These are phyloP conservation scores for Podila epicladia DNA, from an alignment of 192 early-diverging fungal genomes.

Conservation along the genomic window DNA sequence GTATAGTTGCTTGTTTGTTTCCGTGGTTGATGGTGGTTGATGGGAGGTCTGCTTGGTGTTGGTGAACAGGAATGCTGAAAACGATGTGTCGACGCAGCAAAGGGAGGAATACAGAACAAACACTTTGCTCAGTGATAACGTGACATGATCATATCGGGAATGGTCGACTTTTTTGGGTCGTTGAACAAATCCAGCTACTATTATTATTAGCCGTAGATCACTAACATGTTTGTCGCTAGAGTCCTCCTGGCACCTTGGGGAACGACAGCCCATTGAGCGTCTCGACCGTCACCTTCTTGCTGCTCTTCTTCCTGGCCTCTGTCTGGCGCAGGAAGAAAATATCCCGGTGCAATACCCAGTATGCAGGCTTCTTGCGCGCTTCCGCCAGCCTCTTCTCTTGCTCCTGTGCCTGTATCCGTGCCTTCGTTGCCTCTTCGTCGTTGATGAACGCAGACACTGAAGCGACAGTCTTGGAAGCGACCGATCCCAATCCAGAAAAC, in stretches of 20 bases:
- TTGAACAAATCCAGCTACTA: background rate
- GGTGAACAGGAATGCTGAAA: background rate
- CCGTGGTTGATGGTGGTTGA: too few relatives aligned
- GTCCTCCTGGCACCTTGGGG: conserved; percentile 56
- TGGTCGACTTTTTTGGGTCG: too few relatives aligned
- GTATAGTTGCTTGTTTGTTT: too few relatives aligned
- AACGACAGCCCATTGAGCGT: conserved; percentile 52
- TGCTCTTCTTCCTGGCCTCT: conserved; percentile 50
- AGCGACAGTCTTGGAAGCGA: conserved; percentile 27
- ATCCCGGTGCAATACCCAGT: conserved; percentile 58
- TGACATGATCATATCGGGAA: background rate
- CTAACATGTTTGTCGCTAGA: background rate
- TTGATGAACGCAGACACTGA: conserved; percentile 49
- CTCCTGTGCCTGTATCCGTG: conserved; percentile 42
- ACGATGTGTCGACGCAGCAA: background rate
- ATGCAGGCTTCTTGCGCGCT: conserved; percentile 36
- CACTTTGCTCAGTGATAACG: background rate
- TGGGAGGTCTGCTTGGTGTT: too few relatives aligned
- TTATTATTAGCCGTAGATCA: too few relatives aligned
- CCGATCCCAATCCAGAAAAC: conserved; percentile 43
- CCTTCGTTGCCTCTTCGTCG: conserved; percentile 43
- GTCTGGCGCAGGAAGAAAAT: conserved; percentile 60
- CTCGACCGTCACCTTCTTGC: conserved; percentile 49
- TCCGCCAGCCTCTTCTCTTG: conserved; percentile 27
- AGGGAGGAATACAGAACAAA: background rate